Conservation (phyloP, 441 rosid species). For the Brassica hybrid region DNA sequence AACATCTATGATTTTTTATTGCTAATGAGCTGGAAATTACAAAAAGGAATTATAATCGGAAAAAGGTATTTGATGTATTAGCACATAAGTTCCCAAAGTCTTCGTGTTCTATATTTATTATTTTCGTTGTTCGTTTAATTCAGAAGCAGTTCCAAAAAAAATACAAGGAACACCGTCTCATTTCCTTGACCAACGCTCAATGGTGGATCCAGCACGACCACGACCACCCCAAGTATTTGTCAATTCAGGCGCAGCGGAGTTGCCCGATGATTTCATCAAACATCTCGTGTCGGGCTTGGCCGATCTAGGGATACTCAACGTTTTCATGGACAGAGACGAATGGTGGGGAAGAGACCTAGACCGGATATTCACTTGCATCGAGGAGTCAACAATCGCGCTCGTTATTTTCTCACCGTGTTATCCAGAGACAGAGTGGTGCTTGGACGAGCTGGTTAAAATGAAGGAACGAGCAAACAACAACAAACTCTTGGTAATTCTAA, state of each 20-base stretch:
- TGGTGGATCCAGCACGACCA: constrained; percentile 17
- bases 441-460: constrained; percentile 37
- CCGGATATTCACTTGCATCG: constrained; percentile 16
- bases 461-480: constrained; percentile 16
- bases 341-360: constrained; percentile 25
- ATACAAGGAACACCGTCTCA: not conserved
- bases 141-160: constrained; percentile 16
- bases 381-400: constrained; percentile 26
- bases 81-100: constrained; percentile 10
- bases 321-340: constrained; percentile 28
- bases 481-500: constrained; percentile 29
- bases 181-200: constrained; percentile 22
- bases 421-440: constrained; percentile 26
- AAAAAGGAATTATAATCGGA: not conserved
- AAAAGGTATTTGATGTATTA: not conserved
- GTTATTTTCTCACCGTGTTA: constrained; percentile 23
- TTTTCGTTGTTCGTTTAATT: not conserved
- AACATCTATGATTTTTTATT: constrained; percentile 3
- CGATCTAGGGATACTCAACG: constrained; percentile 21
- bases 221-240: constrained; percentile 25
- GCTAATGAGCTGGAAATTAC: not conserved
- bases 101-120: not conserved
- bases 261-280: constrained; percentile 37
- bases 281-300: constrained; percentile 17
- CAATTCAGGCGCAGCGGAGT: constrained; percentile 13